A percentile compares a stretch with the other conserved stretches of the same genome.
phyloP scores from a whole-genome alignment of 495 filamentous ascomycete genomes.

The Hypoxylon lenormandii region DNA sequence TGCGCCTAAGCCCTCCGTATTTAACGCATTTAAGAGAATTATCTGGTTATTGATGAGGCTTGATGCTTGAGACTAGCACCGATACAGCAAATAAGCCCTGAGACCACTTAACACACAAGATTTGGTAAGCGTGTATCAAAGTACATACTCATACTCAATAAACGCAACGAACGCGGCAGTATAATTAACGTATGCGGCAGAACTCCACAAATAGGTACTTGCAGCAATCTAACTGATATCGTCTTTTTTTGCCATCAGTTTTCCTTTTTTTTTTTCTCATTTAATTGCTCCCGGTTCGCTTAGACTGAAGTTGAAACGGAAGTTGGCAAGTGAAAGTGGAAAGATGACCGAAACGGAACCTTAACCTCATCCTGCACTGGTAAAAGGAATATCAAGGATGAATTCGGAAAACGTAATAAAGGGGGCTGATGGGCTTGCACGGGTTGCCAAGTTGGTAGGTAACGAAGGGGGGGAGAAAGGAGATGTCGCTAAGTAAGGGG shows the following conservation, averaged over 20 bases:
- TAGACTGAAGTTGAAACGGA: conserved; percentile 26
- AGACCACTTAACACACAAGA: neutral
- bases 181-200: conserved; percentile 3
- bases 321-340: conserved; percentile 25
- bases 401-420: conserved; percentile 47
- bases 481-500: conserved; percentile 3
- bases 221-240: conserved; percentile 15
- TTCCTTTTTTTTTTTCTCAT: conserved; percentile 14
- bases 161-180: too few species aligned
- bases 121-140: neutral
- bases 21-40: conserved; percentile 7
- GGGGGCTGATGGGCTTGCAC: conserved; percentile 30
- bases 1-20: too few species aligned
- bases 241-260: conserved; percentile 5
- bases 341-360: conserved; percentile 37
- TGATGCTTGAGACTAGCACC: conserved; percentile 18
- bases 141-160: neutral
- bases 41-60: conserved; percentile 27
- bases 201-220: neutral
- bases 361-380: conserved; percentile 1
- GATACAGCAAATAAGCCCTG: conserved; percentile 1
- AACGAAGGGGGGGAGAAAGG: neutral
- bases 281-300: conserved; percentile 33
- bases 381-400: conserved; percentile 13
- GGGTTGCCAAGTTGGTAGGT: too few species aligned